Evolutionary conservation across 768 basidiomycete species (phyloP).

Genomic region (Mycena alexandri): DNA sequence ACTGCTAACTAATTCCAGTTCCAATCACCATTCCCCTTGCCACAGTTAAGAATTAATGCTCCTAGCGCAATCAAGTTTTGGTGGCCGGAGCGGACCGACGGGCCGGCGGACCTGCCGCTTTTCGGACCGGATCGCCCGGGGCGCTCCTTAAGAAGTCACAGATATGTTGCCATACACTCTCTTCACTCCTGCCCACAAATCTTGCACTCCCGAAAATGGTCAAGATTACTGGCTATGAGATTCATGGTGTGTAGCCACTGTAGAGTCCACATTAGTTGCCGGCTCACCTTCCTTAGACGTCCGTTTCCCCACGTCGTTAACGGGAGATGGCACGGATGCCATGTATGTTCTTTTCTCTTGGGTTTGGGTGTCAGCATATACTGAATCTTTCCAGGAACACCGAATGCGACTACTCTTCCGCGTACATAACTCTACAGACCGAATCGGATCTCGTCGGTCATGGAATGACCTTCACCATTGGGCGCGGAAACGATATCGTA

Average conservation of each 20-base stretch:
- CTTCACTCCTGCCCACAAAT: too few relatives aligned
- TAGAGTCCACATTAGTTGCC: neutral
- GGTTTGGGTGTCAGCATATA: neutral
- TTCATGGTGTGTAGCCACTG: slow-evolving; percentile 59
- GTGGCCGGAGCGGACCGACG: too few relatives aligned
- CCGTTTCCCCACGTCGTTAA: slow-evolving; percentile 91
- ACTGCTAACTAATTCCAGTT: too few relatives aligned
- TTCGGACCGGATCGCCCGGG: too few relatives aligned
- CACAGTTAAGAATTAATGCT: too few relatives aligned
- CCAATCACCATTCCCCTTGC: too few relatives aligned
- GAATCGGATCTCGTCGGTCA: slow-evolving; percentile 85
- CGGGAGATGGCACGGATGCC: slow-evolving; percentile 94
- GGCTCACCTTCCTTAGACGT: slow-evolving; percentile 67
- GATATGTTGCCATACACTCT: too few relatives aligned
- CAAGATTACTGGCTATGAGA: slow-evolving; percentile 46
- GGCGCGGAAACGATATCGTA: slow-evolving; percentile 95
- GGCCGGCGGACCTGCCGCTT: too few relatives aligned
- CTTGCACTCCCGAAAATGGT: neutral
- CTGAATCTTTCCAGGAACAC: slow-evolving; percentile 75
- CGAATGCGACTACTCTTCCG: slow-evolving; percentile 96
- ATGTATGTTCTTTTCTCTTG: slow-evolving; percentile 63
- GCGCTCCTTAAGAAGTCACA: too few relatives aligned
- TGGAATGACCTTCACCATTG: slow-evolving; percentile 96
- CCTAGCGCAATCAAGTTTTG: too few relatives aligned
- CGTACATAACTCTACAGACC: slow-evolving; percentile 86